phyloP scores from a whole-genome alignment of 805 yeast species.

The Jamesozyma jinghongensis region DNA sequence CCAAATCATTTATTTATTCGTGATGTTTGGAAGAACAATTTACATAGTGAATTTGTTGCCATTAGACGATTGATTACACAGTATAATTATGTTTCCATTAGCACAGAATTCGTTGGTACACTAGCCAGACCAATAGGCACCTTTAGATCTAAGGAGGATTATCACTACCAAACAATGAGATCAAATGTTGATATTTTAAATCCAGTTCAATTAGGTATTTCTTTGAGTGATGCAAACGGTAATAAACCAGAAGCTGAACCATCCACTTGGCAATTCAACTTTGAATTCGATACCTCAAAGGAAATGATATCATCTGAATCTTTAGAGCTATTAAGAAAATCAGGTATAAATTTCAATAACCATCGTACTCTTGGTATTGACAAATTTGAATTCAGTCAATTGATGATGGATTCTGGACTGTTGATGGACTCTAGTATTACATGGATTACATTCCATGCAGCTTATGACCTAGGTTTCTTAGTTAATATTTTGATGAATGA shows the following conservation, averaged over 20 bases:
- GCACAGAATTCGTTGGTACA: conserved; percentile 93
- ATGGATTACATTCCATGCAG: conserved; percentile 91
- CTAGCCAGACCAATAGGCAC: conserved; percentile 94
- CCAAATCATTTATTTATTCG: conserved; percentile 38
- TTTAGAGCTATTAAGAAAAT: conserved; percentile 64
- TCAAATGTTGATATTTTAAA: conserved; percentile 81
- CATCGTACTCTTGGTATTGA: conserved; percentile 74
- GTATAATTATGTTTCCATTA: conserved; percentile 55
- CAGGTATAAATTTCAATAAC: conserved; percentile 73
- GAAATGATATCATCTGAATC: conserved; percentile 89
- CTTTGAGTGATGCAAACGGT: conserved; percentile 61
- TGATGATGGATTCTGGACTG: conserved; percentile 78
- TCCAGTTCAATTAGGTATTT: conserved; percentile 78
- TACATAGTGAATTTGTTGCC: conserved; percentile 55
- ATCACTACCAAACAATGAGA: conserved; percentile 91
- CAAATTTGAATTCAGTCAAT: conserved; percentile 70
- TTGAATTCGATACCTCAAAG: conserved; percentile 61
- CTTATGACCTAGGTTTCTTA: conserved; percentile 90
- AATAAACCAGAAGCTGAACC: conserved; percentile 57
- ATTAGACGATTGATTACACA: conserved; percentile 48
- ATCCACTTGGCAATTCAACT: conserved; percentile 95
- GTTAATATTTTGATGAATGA: conserved; percentile 67
- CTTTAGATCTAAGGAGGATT: conserved; percentile 80
- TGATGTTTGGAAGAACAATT: conserved; percentile 67
- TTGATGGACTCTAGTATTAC: conserved; percentile 55